Evolutionary conservation across 1,284 basidiomycete species (phyloP), one percentile per base, ranked within the genome.

Genomic region (Pisolithus thermaeus): DNA sequence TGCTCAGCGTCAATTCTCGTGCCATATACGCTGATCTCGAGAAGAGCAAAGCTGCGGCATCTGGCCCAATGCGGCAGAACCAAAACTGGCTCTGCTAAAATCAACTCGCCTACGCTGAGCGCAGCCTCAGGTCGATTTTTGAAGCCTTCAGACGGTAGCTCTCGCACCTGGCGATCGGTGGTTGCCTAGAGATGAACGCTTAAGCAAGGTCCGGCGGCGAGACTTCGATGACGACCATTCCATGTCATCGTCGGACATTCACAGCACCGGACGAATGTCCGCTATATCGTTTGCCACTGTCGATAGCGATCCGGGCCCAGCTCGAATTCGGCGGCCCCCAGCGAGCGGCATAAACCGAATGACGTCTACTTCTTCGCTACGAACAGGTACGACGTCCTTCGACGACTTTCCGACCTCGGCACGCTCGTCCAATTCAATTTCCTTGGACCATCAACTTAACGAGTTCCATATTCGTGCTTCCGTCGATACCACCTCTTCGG

Each of bases 211-310:
- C 54, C 81, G 92, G 58, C 81, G 87, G 63, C 77, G 87, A 63
- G 87, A 91, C 61, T 85, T 81, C 58, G 91, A 93, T 66, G 91
- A 93, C 66, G 90, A 92, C 67, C 90, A 91, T 68, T 92, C 90
- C 40, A 87, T 90, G 79, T 90, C 89, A 51, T 92, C 89, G 32
- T 89, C 89, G 38, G 90, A 92, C 59, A 74, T 90, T 28, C 83
- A 84, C 58, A 89, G 86, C 59, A 73, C 86, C 49, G 75, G 78
- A 40, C 77, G 77, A 52, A 76, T 87, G 72, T 88, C 87, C 7
- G 78, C 80, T 43, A 81, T 87, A 59, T 90, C 88, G 12, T 87
- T 87, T 61, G 79, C 82, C 28, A 88, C 89, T 3, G 83, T 87
- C 51, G 88, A 90, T 64, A 87, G 82, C 60, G 90, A 92, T 67